These are phyloP conservation scores for Viridothelium virens DNA, from an alignment of 495 filamentous ascomycete genomes.

Conservation along the genomic window DNA sequence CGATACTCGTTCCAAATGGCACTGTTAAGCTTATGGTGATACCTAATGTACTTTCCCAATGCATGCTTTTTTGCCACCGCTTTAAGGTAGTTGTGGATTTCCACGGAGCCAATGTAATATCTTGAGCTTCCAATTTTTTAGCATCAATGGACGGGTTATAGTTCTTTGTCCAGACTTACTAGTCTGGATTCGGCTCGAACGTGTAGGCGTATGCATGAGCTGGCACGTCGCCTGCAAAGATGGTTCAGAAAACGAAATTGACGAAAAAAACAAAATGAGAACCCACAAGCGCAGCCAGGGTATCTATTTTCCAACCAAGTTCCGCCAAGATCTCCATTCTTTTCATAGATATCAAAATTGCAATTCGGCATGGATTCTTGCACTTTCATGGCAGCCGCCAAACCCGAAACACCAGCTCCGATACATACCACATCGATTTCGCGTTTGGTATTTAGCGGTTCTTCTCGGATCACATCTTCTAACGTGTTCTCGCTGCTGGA, in stretches of 20 bases:
- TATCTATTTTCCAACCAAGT: conserved; percentile 22
- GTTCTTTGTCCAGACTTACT: conserved; percentile 5
- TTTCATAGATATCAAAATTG: conserved; percentile 21
- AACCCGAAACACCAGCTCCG: conserved; percentile 1
- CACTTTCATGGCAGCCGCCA: conserved; percentile 5
- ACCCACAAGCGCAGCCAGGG: conserved; percentile 18
- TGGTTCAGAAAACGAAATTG: background rate
- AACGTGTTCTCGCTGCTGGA: background rate
- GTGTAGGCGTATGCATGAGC: conserved; percentile 28
- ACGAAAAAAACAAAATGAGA: conserved; percentile 17
- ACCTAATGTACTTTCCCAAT: conserved; percentile 18
- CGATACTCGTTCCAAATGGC: conserved; percentile 31
- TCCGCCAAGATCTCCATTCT: conserved; percentile 16
- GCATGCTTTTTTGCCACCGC: conserved; percentile 20
- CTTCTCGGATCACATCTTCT: conserved; percentile 6
- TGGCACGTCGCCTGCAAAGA: conserved; percentile 20
- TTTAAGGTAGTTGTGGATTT: conserved; percentile 28
- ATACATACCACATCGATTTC: conserved; percentile 2
- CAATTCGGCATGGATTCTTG: conserved; percentile 25
- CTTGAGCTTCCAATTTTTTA: background rate
- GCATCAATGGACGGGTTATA: background rate
- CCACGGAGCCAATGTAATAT: conserved; percentile 18
- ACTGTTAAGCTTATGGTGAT: conserved; percentile 15
- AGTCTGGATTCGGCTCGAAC: conserved; percentile 27
- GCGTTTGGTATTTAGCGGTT: background rate